These are phyloP conservation scores for Fusarium dimerum DNA, from an alignment of 2,329 filamentous ascomycete genomes.

Conservation along the genomic window DNA sequence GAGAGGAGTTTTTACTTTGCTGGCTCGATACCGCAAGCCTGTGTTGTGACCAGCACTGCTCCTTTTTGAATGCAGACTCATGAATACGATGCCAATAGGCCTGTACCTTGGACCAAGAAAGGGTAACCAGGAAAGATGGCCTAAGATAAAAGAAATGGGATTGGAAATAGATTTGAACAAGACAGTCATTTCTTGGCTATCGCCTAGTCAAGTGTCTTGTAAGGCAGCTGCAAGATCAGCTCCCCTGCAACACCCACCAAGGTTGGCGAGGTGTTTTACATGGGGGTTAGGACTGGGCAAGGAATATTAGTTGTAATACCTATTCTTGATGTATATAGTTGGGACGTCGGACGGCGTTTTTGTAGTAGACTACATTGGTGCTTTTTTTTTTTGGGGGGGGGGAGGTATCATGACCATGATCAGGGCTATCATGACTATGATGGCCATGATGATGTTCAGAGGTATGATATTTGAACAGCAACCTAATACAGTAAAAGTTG, in stretches of 20 bases:
- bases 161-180: conserved; percentile 6
- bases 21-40: too few relatives aligned
- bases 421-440: neutral
- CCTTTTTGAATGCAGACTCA: neutral
- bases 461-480: conserved; percentile 23
- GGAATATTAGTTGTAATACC: conserved; percentile 31
- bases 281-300: neutral
- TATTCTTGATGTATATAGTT: conserved; percentile 32
- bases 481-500: conserved; percentile 10
- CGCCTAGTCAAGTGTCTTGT: neutral
- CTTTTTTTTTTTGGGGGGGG: neutral
- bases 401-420: neutral
- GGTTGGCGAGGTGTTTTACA: neutral
- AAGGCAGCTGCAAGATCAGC: neutral
- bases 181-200: neutral
- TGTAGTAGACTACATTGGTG: neutral
- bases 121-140: conserved; percentile 2
- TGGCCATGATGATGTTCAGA: conserved; percentile 15
- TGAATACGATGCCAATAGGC: neutral
- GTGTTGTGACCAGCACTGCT: too few relatives aligned
- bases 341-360: conserved; percentile 18
- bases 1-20: neutral
- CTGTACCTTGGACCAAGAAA: neutral
- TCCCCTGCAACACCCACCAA: neutral
- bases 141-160: conserved; percentile 13